Evolutionary conservation across 2,329 filamentous ascomycete genomes (phyloP), one percentile per base, ranked within the genome.

Genomic region (Talaromyces amestolkiae): DNA sequence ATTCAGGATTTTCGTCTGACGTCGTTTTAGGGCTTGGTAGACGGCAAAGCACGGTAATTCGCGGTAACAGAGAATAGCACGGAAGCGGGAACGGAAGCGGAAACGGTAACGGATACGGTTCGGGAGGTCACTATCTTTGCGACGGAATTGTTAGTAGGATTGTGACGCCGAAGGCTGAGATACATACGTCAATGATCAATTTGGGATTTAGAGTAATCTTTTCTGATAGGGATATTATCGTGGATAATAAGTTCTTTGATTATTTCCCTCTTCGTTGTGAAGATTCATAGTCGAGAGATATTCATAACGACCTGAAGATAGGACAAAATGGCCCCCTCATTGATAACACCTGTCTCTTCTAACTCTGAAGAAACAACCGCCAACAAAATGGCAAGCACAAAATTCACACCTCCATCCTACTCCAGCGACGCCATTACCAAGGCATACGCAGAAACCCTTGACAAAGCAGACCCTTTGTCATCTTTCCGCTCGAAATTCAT

Each of bases 401-500:
- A 56, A 37, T 45, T 62, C 8, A 49, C 31, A 9, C 31, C 45
- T 13, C n/a, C 47, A n/a, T 62, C 33, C 60, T 62, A 51, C 19
- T 27, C 45, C 19, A 62, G 60, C 45, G 22, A 77, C 66, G 75
- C 76, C 37, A 70, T 68, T 9, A 71, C 73, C 10, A 70, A 69
- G 51, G 76, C 75, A 45, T 79, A 81, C 68, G 81, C 81, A 8
- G 70, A 75, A 19, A 76, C 78, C 11, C 80, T 91, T 3, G 90
- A 92, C 73, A 76, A 78, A 0, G 81, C 86, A 68, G 89, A 91
- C 73, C 78, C 81, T 22, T 74, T 92, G 54, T 77, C 80, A n/a
- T 79, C 81, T 64, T 82, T 91, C 64, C 86, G 91, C 19, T 80
- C 87, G 19, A 85, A 93, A 70, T 96, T 94, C 76, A 84, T 90